Evolutionary conservation across 1,284 basidiomycete species (phyloP).

Genomic region (Baeospora myosura): DNA sequence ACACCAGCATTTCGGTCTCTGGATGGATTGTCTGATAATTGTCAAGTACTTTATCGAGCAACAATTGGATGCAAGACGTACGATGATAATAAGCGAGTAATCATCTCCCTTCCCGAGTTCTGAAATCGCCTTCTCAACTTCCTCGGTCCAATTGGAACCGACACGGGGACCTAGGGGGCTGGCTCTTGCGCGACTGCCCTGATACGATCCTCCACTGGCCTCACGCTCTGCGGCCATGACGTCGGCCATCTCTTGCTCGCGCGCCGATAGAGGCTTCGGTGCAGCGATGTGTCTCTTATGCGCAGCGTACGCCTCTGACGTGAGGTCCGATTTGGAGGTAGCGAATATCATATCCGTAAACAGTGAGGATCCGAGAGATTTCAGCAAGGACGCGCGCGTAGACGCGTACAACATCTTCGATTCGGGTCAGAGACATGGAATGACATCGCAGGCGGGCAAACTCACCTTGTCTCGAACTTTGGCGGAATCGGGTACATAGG

Average conservation of each 20-base stretch:
- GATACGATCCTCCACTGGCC: constrained; percentile 39
- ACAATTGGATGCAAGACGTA: constrained; percentile 31
- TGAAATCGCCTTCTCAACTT: constrained; percentile 57
- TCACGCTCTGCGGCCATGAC: constrained; percentile 66
- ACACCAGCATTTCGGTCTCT: constrained; percentile 45
- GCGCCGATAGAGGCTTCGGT: constrained; percentile 72
- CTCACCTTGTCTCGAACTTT: constrained; percentile 70
- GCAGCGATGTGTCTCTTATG: constrained; percentile 70
- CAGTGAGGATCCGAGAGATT: constrained; percentile 66
- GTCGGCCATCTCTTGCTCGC: constrained; percentile 75
- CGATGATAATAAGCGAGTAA: constrained; percentile 56
- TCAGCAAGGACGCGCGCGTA: constrained; percentile 66
- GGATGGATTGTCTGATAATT: constrained; percentile 52
- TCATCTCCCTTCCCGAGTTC: constrained; percentile 44
- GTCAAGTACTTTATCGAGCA: no score
- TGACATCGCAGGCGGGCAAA: not conserved
- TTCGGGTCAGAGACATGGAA: constrained; percentile 3
- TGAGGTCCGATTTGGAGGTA: constrained; percentile 64
- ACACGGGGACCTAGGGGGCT: constrained; percentile 53
- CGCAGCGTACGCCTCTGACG: constrained; percentile 61
- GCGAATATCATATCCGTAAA: constrained; percentile 81
- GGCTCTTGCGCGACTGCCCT: constrained; percentile 47
- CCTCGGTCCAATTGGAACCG: constrained; percentile 57
- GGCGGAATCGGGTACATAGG: constrained; percentile 70
- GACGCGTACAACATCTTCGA: constrained; percentile 91